Evolutionary conservation across 129 eudicot genomes (phyloP).

Genomic region (Lactuca saligna): DNA sequence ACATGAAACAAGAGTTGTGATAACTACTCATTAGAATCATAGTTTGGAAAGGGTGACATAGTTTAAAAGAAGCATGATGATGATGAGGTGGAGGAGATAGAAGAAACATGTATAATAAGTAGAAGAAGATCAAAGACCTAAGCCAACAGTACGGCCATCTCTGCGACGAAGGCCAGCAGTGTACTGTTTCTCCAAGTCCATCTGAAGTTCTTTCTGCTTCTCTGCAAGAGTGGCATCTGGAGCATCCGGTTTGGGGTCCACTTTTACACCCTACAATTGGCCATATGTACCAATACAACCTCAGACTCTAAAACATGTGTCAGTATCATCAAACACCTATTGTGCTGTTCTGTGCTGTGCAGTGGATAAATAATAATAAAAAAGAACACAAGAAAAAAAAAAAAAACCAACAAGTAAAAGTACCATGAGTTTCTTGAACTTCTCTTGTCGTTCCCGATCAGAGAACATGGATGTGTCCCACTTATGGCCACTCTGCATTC

Average conservation of each 20-base stretch:
- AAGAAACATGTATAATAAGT: constrained; percentile 22
- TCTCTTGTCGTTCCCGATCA: constrained; percentile 96
- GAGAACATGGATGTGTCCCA: constrained; percentile 83
- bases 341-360: constrained; percentile 3
- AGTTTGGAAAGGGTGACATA: constrained; percentile 5
- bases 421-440: constrained; percentile 99
- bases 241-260: constrained; percentile 48
- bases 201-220: constrained; percentile 70
- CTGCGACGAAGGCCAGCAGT: constrained; percentile 92
- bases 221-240: constrained; percentile 41
- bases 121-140: constrained; percentile 66
- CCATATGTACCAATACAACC: constrained; percentile 92
- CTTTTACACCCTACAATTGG: constrained; percentile 98
- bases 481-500: constrained; percentile 56
- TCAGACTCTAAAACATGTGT: constrained; percentile 99
- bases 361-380: not conserved
- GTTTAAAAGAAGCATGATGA: not conserved
- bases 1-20: too few species aligned
- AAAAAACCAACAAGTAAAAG: constrained; percentile 43
- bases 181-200: constrained; percentile 85
- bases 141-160: constrained; percentile 98
- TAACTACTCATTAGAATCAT: not conserved
- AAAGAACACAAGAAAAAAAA: not conserved
- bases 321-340: constrained; percentile 42
- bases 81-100: not conserved